Evolutionary conservation across 306 rosid species (phyloP), one percentile per base, ranked within the genome.

Genomic region (Lablab purpureus): DNA sequence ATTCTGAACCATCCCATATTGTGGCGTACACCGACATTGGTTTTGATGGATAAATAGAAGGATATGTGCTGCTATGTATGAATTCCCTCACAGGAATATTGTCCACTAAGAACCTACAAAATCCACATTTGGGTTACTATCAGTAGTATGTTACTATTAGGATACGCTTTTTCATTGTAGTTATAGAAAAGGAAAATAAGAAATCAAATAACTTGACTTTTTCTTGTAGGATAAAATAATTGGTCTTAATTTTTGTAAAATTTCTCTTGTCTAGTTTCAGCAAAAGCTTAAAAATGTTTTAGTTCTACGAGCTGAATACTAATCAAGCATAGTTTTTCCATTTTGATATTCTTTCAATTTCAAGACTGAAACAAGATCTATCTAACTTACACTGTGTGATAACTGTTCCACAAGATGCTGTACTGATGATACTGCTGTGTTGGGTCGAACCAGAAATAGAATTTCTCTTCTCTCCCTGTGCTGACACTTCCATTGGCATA

Each of bases 401-500:
- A 85, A 34, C 59, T 88, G 91, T 95, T 95, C 99, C 99, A 95
- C 67, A 95, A 80, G 85, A 95, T 85, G 91, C 90, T 91, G 88
- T 91, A 92, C 41, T 87, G 84, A 81, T 95, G 99, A 64, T 90
- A 75, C 81, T 90, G 81, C 21, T 79, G 66, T 17, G 98, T 91
- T 79, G 99, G 99, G 66, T 95, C 99, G 76, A 95, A 95, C 99
- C 98, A 95, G 75, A 91, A 87, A 74, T 95, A 87, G 82, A 95
- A 95, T 77, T 92, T 95, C 86, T 95, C 99, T 56, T 95, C 99
- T 80, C 99, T 92, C 59, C 99, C 99, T 10, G 97, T 95, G 88
- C 85, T 84, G 47, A 90, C 92, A 67, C 99, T 95, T 82, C 99
- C 99, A 88, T 91, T 91, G 32, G 91, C 90, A 73, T 95, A 95